These are phyloP conservation scores for Aspergillus sp. DNA, from an alignment of 2,329 filamentous ascomycete genomes.

Conservation along the genomic window DNA sequence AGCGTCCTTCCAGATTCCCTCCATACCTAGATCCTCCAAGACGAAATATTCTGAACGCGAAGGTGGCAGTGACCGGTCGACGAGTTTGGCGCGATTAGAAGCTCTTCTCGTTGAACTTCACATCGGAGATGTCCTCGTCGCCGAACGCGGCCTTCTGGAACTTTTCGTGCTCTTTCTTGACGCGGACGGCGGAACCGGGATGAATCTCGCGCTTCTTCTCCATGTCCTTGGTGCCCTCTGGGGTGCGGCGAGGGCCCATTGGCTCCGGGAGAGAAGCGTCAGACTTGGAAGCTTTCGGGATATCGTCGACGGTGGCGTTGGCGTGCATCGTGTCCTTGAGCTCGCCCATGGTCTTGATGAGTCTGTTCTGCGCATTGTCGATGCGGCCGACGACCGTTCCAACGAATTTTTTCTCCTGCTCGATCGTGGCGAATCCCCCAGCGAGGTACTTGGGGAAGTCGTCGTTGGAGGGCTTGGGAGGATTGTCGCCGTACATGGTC, in stretches of 20 bases:
- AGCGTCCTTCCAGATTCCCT: too few relatives aligned
- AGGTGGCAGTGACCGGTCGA: not conserved
- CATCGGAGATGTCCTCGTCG: not conserved
- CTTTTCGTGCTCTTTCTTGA: constrained; percentile 8
- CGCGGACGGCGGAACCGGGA: not conserved
- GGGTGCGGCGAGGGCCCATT: not conserved
- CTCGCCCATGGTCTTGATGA: not conserved
- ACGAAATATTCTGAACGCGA: constrained; percentile 3
- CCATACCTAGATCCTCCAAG: too few relatives aligned
- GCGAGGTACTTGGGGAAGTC: too few relatives aligned
- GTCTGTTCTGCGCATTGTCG: not conserved
- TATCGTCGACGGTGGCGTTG: not conserved
- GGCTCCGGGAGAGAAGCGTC: not conserved
- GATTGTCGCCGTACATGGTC: not conserved
- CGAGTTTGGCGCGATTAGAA: not conserved
- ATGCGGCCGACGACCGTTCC: not conserved
- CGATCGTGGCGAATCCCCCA: too few relatives aligned
- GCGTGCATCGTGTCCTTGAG: not conserved
- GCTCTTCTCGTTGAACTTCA: not conserved
- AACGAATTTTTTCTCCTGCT: too few relatives aligned
- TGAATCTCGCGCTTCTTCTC: not conserved
- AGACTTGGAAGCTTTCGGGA: not conserved
- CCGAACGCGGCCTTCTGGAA: constrained; percentile 8
- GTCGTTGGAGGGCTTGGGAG: not conserved
- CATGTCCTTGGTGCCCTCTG: not conserved